Conservation (phyloP, 768 basidiomycete genomes). For the Chalciporus piperatus region DNA sequence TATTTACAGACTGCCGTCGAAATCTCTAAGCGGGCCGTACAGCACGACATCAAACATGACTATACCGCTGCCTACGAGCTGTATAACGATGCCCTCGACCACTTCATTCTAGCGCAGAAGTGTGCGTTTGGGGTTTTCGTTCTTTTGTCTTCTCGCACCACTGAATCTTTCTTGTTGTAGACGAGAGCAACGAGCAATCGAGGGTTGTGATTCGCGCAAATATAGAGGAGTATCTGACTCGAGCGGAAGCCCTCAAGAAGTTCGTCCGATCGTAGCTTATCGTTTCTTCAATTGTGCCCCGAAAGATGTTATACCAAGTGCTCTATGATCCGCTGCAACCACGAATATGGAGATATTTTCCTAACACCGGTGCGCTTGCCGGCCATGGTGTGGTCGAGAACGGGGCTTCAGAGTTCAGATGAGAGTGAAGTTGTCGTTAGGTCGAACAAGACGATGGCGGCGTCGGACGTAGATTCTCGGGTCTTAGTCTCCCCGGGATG, state of each 20-base stretch:
- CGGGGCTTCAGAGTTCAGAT: too few relatives aligned
- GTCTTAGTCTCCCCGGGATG: too few relatives aligned
- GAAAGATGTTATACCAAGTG: background rate
- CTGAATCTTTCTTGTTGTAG: conserved; percentile 3
- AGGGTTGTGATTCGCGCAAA: conserved; percentile 79
- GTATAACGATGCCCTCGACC: conserved; percentile 91
- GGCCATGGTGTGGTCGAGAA: too few relatives aligned
- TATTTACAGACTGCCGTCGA: conserved; percentile 69
- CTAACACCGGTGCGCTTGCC: too few relatives aligned
- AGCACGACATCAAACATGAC: conserved; percentile 85
- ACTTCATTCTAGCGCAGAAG: conserved; percentile 94
- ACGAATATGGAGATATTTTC: too few relatives aligned
- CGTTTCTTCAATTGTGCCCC: background rate
- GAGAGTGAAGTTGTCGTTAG: too few relatives aligned
- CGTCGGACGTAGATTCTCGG: too few relatives aligned
- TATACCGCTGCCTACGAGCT: conserved; percentile 89
- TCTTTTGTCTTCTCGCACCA: background rate
- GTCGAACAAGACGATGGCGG: too few relatives aligned
- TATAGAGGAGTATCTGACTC: conserved; percentile 83
- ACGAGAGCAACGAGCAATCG: conserved; percentile 90
- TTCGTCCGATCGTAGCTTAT: conserved; percentile 21
- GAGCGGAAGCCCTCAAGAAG: conserved; percentile 86
- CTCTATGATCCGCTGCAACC: too few relatives aligned
- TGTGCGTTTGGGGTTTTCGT: conserved; percentile 42
- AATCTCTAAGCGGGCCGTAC: conserved; percentile 84